These are phyloP conservation scores for Discostella stelligera DNA, from an alignment of 352 stramenopile species.

Conservation along the genomic window DNA sequence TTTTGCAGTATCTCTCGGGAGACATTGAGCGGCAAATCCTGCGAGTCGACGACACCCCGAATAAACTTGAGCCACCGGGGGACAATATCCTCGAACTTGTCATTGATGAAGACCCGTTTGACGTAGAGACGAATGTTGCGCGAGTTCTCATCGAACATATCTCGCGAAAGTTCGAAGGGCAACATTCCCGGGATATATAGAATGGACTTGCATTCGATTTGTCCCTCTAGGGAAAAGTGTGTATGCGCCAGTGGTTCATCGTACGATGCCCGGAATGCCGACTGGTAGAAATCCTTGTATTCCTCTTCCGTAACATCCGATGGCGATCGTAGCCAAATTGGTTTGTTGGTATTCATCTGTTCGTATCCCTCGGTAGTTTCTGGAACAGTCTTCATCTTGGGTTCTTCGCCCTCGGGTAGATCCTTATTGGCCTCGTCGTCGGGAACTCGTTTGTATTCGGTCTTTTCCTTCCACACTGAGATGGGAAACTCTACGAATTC, in stretches of 20 bases:
- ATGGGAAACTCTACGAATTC: conserved; percentile 99
- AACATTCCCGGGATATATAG: conserved; percentile 97
- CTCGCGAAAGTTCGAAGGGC: conserved; percentile 87
- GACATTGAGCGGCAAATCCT: conserved; percentile 99
- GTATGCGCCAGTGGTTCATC: conserved; percentile 96
- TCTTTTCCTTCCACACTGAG: conserved; percentile 99
- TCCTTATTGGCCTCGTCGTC: conserved; percentile 95
- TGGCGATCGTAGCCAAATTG: conserved; percentile 99
- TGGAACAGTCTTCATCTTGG: conserved; percentile 96
- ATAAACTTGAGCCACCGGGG: conserved; percentile 99
- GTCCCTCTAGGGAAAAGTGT: conserved; percentile 99
- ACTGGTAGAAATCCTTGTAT: conserved; percentile 99
- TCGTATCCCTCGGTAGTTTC: conserved; percentile 97
- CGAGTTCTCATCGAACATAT: conserved; percentile 98
- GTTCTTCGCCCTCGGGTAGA: conserved; percentile 91
- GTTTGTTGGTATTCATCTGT: conserved; percentile 99
- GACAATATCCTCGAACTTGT: conserved; percentile 99
- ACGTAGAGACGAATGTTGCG: conserved; percentile 99
- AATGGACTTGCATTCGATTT: conserved; percentile 99
- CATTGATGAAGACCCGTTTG: conserved; percentile 99
- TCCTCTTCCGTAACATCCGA: conserved; percentile 99
- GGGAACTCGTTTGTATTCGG: conserved; percentile 97
- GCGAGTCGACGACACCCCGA: conserved; percentile 99
- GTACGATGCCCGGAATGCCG: conserved; percentile 97
- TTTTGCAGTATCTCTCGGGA: conserved; percentile 99